Percentiles rank a stretch among this genome's conserved stretches.
Conservation (phyloP, 345 rosid genomes). For the Citrus maxima region DNA sequence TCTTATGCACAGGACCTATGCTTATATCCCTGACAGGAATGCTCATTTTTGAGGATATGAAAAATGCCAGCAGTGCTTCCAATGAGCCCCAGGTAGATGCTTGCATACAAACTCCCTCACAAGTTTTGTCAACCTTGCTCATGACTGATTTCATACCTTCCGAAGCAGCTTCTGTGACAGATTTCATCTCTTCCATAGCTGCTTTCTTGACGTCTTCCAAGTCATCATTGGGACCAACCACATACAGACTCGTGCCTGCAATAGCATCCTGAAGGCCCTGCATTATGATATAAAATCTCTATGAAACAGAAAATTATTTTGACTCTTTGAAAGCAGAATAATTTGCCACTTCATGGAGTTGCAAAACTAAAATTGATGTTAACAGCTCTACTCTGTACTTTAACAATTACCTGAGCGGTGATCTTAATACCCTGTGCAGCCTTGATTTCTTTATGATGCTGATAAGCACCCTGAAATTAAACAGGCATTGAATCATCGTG, state of each 20-base stretch:
- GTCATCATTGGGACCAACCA: slow-evolving; percentile 75
- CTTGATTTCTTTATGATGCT: slow-evolving; percentile 83
- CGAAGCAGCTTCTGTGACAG: slow-evolving; percentile 59
- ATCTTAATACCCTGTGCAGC: slow-evolving; percentile 97
- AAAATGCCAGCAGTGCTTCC: slow-evolving; percentile 88
- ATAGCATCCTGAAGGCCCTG: slow-evolving; percentile 94
- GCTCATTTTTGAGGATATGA: slow-evolving; percentile 73
- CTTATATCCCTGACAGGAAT: slow-evolving; percentile 92
- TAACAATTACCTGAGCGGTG: slow-evolving; percentile 66
- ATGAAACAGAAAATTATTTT: slow-evolving; percentile 2
- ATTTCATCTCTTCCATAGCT: slow-evolving; percentile 85
- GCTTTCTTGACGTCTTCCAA: slow-evolving; percentile 61
- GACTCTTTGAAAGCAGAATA: background rate
- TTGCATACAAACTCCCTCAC: slow-evolving; percentile 94
- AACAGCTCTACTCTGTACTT: background rate
- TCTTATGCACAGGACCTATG: slow-evolving; percentile 91
- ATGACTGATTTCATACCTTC: slow-evolving; percentile 84
- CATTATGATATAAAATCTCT: slow-evolving; percentile 5
- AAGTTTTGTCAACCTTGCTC: slow-evolving; percentile 80
- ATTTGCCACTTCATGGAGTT: background rate
- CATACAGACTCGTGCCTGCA: slow-evolving; percentile 86
- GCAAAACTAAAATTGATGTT: background rate
- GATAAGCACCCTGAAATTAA: slow-evolving; percentile 71
- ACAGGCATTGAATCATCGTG: slow-evolving; percentile 10
- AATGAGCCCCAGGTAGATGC: slow-evolving; percentile 91